Evolutionary conservation across 768 basidiomycete genomes (phyloP).

Genomic region (Russula dissimulans): DNA sequence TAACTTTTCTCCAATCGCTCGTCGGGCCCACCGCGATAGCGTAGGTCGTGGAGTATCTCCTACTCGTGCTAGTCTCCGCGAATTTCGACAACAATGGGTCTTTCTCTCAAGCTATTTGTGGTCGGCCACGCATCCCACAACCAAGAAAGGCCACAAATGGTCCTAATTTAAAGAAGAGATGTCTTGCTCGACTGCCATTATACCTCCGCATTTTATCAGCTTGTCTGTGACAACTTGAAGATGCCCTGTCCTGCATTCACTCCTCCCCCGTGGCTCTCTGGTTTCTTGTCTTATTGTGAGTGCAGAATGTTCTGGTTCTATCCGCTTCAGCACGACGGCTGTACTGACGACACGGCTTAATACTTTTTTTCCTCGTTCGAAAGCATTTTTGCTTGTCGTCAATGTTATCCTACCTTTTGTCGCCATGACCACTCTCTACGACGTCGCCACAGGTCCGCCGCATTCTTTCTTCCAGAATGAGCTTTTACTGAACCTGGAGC

Average conservation of each 20-base stretch:
- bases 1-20: too few species aligned
- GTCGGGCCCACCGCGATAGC: too few species aligned
- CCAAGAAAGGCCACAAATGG: too few species aligned
- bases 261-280: not conserved
- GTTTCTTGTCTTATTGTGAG: slow-evolving; percentile 5
- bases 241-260: not conserved
- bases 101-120: too few species aligned
- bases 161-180: too few species aligned
- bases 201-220: not conserved
- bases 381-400: slow-evolving; percentile 1
- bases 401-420: slow-evolving; percentile 1
- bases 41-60: too few species aligned
- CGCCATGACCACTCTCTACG: not conserved
- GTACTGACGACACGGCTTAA: not conserved
- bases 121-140: too few species aligned
- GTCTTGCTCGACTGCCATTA: too few species aligned
- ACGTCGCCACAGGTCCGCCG: not conserved
- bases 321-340: too few species aligned
- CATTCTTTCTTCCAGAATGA: not conserved
- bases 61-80: too few species aligned
- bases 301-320: not conserved
- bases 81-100: too few species aligned
- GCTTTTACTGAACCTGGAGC: not conserved
- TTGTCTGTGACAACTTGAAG: slow-evolving; percentile 18
- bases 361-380: not conserved